phyloP scores from a whole-genome alignment of 2,329 filamentous ascomycete genomes.

The Beauveria caledonica region DNA sequence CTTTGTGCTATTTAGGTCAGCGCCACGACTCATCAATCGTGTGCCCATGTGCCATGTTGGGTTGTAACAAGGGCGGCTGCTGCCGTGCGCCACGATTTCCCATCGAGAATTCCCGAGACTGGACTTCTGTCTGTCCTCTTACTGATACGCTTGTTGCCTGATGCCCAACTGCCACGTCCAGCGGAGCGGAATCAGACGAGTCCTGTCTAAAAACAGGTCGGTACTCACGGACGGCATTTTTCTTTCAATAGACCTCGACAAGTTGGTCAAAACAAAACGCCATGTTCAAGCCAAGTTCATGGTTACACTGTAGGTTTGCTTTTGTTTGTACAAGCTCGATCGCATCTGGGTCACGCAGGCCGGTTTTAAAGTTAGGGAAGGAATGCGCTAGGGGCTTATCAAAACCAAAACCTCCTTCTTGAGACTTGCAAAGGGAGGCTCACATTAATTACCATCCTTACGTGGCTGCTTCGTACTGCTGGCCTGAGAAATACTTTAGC shows the following conservation, averaged over 20 bases:
- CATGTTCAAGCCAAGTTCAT: background rate
- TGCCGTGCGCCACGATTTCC: background rate
- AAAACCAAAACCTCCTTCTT: background rate
- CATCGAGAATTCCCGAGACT: background rate
- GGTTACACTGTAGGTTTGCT: background rate
- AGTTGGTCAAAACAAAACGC: background rate
- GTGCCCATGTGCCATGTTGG: background rate
- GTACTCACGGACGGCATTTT: background rate
- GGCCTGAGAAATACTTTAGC: background rate
- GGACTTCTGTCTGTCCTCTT: background rate
- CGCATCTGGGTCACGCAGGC: background rate
- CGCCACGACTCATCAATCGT: background rate
- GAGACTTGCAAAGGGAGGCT: background rate
- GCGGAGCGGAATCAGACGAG: background rate
- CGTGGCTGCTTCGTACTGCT: background rate
- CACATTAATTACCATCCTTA: background rate
- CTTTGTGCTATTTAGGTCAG: no score
- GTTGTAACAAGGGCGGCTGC: background rate
- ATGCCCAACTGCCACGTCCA: background rate
- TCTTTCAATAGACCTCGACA: background rate
- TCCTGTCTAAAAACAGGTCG: background rate
- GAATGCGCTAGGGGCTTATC: background rate
- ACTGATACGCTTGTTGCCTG: background rate
- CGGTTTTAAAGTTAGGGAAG: background rate
- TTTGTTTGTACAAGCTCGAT: background rate